These are phyloP conservation scores for Calocera viscosa DNA, from an alignment of 768 basidiomycete genomes.

Conservation along the genomic window DNA sequence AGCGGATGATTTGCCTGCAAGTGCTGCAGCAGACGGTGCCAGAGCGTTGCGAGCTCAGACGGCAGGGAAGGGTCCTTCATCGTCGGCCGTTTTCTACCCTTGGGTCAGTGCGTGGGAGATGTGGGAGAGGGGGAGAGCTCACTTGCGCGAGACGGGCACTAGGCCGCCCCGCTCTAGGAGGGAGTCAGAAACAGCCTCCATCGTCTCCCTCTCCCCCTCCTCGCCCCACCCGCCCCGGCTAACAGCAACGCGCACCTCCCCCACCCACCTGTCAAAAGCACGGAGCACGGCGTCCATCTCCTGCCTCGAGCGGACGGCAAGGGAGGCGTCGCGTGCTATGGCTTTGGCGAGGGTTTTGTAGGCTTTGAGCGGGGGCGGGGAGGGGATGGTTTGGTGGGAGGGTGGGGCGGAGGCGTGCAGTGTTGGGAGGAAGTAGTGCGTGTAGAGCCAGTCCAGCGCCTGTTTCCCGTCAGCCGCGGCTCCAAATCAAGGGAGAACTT, in stretches of 20 bases:
- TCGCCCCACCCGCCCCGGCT: conserved; percentile 26
- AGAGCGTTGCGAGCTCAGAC: conserved; percentile 19
- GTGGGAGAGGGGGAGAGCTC: conserved; percentile 18
- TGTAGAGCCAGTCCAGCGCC: conserved; percentile 73
- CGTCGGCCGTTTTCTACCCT: conserved; percentile 20
- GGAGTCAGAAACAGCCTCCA: conserved; percentile 53
- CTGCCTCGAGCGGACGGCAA: conserved; percentile 38
- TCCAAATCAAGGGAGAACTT: conserved; percentile 18
- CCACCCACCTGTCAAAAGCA: conserved; percentile 66
- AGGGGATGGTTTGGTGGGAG: conserved; percentile 22
- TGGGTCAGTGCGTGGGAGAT: neutral
- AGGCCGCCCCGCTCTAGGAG: conserved; percentile 60
- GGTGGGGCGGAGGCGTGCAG: conserved; percentile 35
- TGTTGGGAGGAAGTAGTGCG: conserved; percentile 73
- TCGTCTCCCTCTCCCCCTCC: conserved; percentile 49
- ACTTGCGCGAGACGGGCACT: conserved; percentile 80
- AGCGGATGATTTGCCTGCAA: conserved; percentile 13
- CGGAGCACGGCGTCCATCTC: conserved; percentile 41
- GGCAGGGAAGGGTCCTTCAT: conserved; percentile 13
- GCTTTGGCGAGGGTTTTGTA: conserved; percentile 62
- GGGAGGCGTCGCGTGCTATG: conserved; percentile 50
- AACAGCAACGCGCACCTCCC: conserved; percentile 56
- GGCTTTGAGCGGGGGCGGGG: conserved; percentile 54
- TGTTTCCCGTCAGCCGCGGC: conserved; percentile 24
- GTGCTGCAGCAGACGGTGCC: conserved; percentile 21